Base-by-base conservation (phyloP, 2,329 filamentous ascomycete species). In the Arthroderma sp. region DNA sequence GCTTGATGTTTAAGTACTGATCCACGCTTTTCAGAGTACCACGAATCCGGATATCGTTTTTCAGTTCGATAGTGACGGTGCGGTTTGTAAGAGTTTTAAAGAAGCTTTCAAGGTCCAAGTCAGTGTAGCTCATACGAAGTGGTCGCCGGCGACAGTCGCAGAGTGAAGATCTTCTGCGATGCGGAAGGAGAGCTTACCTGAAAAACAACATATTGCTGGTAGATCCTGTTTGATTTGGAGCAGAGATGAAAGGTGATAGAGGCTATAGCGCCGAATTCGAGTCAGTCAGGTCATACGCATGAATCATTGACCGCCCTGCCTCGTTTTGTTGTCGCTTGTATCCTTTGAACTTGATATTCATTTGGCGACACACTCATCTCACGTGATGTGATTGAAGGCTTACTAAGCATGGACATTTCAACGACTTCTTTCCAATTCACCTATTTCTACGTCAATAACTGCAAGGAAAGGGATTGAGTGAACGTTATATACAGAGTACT, bases 61-160 rank as follows among this genome's bases (percentile, higher is more conserved):
- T 98, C 72, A 98, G 87, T 78, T 98, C 93, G 70, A 98, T 90
- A 51, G 91, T 97, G 68, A 98, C 91, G 78, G 94, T 85, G 65
- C 93, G 87, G 78, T 96, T 93, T 71, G 96, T 94, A 68, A 97
- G 87, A 56, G 91, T 97, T 75, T 97, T 97, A 84, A 97, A 97
- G 79, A 96, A 97, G 77, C 88, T 93, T 69, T 23, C 17, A 25
- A 13, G 49, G 54, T 19, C 19, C n/a, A 49, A 28, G 28, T 17
- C 43, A 31, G 44, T n/a, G 15, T 51, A 2, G 15, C 11, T 51
- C 25, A 51, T 17, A 25, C n/a, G 23, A 19, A n/a, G n/a, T 2
- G 11, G 9, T 33, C n/a, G 25, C 25, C 15, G 44, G 15, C 19
- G 43, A 53, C 33, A 21, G 25, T 39, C 51, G 25, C 53, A 35